Evolutionary conservation across 768 basidiomycete species (phyloP), one percentile per base, ranked within the genome.

Genomic region (Agrocybe pediades): DNA sequence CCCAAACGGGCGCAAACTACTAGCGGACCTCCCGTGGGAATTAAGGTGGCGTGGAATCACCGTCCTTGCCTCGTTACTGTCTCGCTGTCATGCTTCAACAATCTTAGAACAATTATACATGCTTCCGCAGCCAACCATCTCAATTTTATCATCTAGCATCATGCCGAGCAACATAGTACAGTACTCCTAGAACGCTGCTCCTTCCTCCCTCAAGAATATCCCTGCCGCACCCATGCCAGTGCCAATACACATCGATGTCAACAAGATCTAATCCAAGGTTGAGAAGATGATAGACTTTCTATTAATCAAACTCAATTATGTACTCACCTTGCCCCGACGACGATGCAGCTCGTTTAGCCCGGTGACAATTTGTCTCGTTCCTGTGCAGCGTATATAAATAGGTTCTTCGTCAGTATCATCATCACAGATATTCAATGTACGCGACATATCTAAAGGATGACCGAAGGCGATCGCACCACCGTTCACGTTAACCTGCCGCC

Each of bases 191-290:
- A 26, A 9, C 1, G 33, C 17, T 46, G 23, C 17, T 7, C 49
- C 17, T 54, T 63, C 69, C 51, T 89, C 87, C 46, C 80, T 74
- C 2, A 90, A 69, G 68, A 92, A 91, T 15, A 91, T 75, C 0
- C 75, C 86, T 17, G 89, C 90, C 8, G 91, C 92, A n/a, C 92
- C 92, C 91, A 93, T 93, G n/a, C 92, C 90, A 11, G 87, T 87
- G 16, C 88, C 85, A 49, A 95, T 87, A 64, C 92, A 95, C 92
- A 95, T 95, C 13, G 85, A 86, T 2, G 90, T 93, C n/a, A 92
- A 81, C 42, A 95, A 75, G 6, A 95, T 73, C 89, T 90, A 49
- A 25, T 25, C 24, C 17, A 23, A 20, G 11, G 43, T 24, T 51
- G 41, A 54, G 29, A 8, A 21, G 20, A 25, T 45, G 21, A 23